phyloP scores from a whole-genome alignment of 768 basidiomycete genomes.

The Termitomyces sp. region DNA sequence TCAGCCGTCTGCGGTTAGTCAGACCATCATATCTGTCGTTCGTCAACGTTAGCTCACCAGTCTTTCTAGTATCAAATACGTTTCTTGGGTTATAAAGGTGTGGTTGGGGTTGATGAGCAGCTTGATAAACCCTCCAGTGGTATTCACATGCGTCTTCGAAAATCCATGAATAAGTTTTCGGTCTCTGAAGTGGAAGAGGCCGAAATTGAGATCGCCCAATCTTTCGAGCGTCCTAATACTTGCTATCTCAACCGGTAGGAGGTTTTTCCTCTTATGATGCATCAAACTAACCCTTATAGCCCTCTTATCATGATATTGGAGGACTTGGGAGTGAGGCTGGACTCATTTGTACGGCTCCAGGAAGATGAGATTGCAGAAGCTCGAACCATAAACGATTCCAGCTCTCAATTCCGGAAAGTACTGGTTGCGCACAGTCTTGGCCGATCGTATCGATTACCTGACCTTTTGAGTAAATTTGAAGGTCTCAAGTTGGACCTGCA shows the following conservation, averaged over 20 bases:
- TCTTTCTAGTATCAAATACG: slow-evolving; percentile 67
- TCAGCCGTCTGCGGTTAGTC: slow-evolving; percentile 57
- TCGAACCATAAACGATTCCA: slow-evolving; percentile 53
- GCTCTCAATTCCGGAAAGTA: slow-evolving; percentile 40
- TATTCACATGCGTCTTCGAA: slow-evolving; percentile 62
- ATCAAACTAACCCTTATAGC: slow-evolving; percentile 26
- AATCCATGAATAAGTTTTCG: slow-evolving; percentile 74
- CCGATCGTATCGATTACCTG: slow-evolving; percentile 40
- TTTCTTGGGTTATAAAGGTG: slow-evolving; percentile 79
- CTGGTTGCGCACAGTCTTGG: slow-evolving; percentile 44
- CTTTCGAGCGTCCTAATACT: slow-evolving; percentile 52
- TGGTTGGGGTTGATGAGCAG: slow-evolving; percentile 61
- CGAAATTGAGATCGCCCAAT: slow-evolving; percentile 68
- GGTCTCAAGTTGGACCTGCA: slow-evolving; percentile 44
- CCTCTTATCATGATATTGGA: slow-evolving; percentile 76
- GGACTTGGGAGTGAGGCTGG: slow-evolving; percentile 56
- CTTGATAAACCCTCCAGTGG: slow-evolving; percentile 38
- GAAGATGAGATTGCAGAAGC: slow-evolving; percentile 48
- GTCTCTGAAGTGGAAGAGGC: slow-evolving; percentile 41
- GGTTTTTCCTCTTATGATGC: not conserved
- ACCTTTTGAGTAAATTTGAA: slow-evolving; percentile 44
- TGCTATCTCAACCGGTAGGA: slow-evolving; percentile 70
- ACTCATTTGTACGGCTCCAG: slow-evolving; percentile 60
- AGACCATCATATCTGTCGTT: slow-evolving; percentile 18
- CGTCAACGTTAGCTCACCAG: not conserved